phyloP scores from a whole-genome alignment of 2,329 filamentous ascomycete species.

The Trichoderma sp. region DNA sequence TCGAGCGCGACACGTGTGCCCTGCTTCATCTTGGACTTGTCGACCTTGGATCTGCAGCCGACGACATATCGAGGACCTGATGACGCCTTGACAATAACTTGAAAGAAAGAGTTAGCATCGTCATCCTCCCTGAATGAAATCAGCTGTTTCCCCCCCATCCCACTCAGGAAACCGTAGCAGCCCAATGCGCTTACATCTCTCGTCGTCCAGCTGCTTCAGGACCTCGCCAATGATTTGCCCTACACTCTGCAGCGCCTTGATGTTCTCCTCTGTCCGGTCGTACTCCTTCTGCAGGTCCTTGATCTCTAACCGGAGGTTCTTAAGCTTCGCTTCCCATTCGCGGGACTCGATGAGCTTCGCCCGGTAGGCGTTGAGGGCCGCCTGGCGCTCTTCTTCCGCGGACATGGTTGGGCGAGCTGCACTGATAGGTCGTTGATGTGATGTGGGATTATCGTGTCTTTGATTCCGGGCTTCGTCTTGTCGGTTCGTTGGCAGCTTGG shows the following conservation, averaged over 20 bases:
- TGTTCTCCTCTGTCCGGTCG: constrained; percentile 97
- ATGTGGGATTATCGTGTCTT: not conserved
- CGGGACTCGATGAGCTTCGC: constrained; percentile 86
- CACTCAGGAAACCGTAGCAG: not conserved
- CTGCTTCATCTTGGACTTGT: constrained; percentile 96
- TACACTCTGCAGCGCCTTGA: constrained; percentile 98
- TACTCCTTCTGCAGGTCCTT: constrained; percentile 94
- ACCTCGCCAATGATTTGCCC: constrained; percentile 99
- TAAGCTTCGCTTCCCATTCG: constrained; percentile 98
- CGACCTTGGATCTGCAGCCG: constrained; percentile 96
- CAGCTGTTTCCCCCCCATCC: not conserved
- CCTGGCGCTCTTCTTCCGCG: constrained; percentile 62
- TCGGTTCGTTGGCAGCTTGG: not conserved
- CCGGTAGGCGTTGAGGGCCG: constrained; percentile 78
- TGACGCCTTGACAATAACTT: constrained; percentile 98
- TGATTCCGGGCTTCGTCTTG: not conserved
- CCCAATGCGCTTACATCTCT: constrained; percentile 72
- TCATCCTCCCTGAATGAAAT: not conserved
- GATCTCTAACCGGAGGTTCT: constrained; percentile 89
- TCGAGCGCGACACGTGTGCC: constrained; percentile 96
- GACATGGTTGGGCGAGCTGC: constrained; percentile 45
- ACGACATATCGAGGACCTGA: constrained; percentile 97
- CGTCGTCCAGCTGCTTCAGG: constrained; percentile 96
- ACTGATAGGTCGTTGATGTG: not conserved
- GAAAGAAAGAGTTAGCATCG: constrained; percentile 29